Evolutionary conservation across 495 filamentous ascomycete species (phyloP).

Genomic region (Daldinia loculata): DNA sequence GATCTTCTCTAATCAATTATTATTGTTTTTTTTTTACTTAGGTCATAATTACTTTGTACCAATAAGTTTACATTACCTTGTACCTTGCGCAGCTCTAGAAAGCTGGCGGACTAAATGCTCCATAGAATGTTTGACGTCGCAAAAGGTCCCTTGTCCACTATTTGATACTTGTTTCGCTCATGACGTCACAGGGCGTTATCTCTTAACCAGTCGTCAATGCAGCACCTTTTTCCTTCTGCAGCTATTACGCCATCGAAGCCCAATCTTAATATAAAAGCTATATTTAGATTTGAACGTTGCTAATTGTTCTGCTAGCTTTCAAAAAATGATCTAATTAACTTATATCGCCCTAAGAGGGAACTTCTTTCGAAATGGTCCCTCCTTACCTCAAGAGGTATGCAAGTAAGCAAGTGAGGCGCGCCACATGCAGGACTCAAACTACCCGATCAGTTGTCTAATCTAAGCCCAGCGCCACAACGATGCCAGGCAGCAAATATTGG

Average conservation of each 20-base stretch:
- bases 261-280: background rate
- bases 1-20: constrained; percentile 1
- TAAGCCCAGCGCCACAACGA: too few relatives aligned
- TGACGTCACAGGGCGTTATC: constrained; percentile 28
- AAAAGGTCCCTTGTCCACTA: constrained; percentile 8
- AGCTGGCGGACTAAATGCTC: constrained; percentile 29
- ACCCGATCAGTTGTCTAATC: too few relatives aligned
- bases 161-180: constrained; percentile 10
- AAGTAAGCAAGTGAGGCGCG: too few relatives aligned
- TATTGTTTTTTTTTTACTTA: background rate
- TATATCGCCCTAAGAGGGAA: too few relatives aligned
- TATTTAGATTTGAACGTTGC: too few relatives aligned
- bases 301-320: too few relatives aligned
- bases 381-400: too few relatives aligned
- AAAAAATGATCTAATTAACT: too few relatives aligned
- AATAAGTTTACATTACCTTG: background rate
- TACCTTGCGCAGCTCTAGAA: constrained; percentile 4
- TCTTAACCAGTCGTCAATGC: background rate
- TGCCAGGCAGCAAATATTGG: background rate
- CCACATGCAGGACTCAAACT: too few relatives aligned
- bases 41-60: background rate
- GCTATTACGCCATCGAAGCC: background rate
- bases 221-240: background rate
- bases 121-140: constrained; percentile 14
- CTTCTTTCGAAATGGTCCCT: too few relatives aligned